Conservation (phyloP, 805 yeast species). For the Isabelozyma rhagii region DNA sequence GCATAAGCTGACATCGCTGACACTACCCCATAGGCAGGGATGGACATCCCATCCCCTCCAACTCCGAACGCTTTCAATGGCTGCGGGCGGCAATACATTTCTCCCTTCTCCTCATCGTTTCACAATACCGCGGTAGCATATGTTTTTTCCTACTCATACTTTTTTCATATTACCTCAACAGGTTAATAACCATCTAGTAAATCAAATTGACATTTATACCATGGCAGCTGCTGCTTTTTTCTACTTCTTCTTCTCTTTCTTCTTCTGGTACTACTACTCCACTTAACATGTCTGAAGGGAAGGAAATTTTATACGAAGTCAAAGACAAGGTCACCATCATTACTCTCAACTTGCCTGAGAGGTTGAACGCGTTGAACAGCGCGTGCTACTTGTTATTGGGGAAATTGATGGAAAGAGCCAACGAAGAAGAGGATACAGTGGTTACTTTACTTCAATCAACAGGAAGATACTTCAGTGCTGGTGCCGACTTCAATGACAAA, state of each 20-base stretch:
- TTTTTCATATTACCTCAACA: too few relatives aligned
- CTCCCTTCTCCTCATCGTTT: too few relatives aligned
- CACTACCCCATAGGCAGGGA: too few relatives aligned
- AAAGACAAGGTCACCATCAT: slow-evolving; percentile 55
- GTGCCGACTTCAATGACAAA: slow-evolving; percentile 64
- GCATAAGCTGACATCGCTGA: too few relatives aligned
- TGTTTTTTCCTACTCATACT: too few relatives aligned
- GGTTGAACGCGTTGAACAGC: slow-evolving; percentile 64
- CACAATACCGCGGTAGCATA: too few relatives aligned
- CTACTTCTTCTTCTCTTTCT: background rate
- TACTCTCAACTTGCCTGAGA: slow-evolving; percentile 58
- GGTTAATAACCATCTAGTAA: too few relatives aligned
- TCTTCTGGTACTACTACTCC: background rate
- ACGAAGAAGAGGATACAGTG: slow-evolving; percentile 55
- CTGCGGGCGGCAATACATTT: too few relatives aligned
- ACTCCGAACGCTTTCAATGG: too few relatives aligned
- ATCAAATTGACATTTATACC: too few relatives aligned
- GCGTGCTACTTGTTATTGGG: slow-evolving; percentile 63
- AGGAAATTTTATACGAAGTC: slow-evolving; percentile 39
- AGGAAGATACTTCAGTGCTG: slow-evolving; percentile 79
- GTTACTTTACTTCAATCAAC: slow-evolving; percentile 67
- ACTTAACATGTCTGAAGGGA: slow-evolving; percentile 8
- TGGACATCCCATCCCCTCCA: too few relatives aligned
- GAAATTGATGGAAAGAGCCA: slow-evolving; percentile 57
- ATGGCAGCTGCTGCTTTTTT: background rate